Evolutionary conservation across 2,329 filamentous ascomycete species (phyloP).

Genomic region (Fusarium nelsonii): DNA sequence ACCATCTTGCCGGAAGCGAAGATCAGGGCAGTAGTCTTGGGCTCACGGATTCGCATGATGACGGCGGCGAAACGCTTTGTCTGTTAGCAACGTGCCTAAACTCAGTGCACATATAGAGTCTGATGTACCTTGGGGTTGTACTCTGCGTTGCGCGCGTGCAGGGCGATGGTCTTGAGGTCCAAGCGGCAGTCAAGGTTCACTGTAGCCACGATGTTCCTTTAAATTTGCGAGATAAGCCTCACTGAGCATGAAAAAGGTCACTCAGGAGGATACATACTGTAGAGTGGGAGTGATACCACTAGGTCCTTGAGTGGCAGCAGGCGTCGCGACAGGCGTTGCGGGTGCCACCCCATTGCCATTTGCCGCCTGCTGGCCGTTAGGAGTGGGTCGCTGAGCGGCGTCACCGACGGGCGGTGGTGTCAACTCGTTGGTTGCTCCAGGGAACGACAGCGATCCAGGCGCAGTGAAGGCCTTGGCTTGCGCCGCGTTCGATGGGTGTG

Average conservation of each 20-base stretch:
- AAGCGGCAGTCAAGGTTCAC: conserved; percentile 98
- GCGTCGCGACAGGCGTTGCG: conserved; percentile 91
- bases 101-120: conserved; percentile 41
- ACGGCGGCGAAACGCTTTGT: conserved; percentile 94
- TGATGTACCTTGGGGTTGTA: conserved; percentile 94
- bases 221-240: conserved; percentile 65
- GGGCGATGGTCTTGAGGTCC: conserved; percentile 98
- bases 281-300: conserved; percentile 93
- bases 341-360: conserved; percentile 86
- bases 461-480: conserved; percentile 98
- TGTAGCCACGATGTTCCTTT: conserved; percentile 98
- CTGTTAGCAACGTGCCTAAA: conserved; percentile 50
- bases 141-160: conserved; percentile 98
- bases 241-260: conserved; percentile 52
- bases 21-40: conserved; percentile 97
- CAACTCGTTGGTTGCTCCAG: conserved; percentile 83
- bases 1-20: conserved; percentile 99
- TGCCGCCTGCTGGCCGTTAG: conserved; percentile 67
- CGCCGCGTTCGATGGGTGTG: conserved; percentile 89
- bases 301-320: conserved; percentile 82
- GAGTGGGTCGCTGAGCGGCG: conserved; percentile 49
- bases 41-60: conserved; percentile 99
- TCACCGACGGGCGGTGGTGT: conserved; percentile 80
- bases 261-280: conserved; percentile 83
- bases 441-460: conserved; percentile 91